Evolutionary conservation across 2,329 filamentous ascomycete genomes (phyloP), one percentile per base, ranked within the genome.

Genomic region (Diplocarpon rosae): DNA sequence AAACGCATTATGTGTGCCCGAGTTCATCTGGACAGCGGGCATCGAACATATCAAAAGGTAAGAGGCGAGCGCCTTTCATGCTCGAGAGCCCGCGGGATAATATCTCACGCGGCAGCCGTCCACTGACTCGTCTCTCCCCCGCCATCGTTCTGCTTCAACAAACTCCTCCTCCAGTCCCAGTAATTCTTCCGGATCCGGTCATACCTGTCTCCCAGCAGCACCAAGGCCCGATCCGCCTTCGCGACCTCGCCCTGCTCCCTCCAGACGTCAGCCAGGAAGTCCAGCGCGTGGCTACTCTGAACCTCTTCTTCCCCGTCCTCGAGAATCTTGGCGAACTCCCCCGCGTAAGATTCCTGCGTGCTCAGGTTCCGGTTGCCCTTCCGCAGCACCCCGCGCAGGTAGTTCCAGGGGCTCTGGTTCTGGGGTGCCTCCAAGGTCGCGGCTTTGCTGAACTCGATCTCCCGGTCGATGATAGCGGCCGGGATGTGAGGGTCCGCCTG

Each of bases 321-420:
- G 29, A 65, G 32, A 1, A 75, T 49, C 15, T 62, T 70, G 3
- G 75, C 70, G 52, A 79, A 78, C 42, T 68, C 63, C 47, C 63
- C 62, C 0, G 67, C 69, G 56, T 78, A 79, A 13, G 59, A 67
- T 47, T 69, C 66, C 5, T 72, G 62, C 1, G 60, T 64, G 1
- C 53, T 62, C 24, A 79, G 57, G 39, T 64, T 57, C 27, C 80
- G 62, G 0, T 72, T 78, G 1, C 77, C 78, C 58, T 86, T 84
- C 47, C 72, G 71, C 48, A 93, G 63, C 37, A 87, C 78, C 2
- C 85, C 92, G 28, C 80, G 71, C 12, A 95, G 69, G 64, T 95
- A 98, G 63, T 88, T 92, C 92, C 92, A 98, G 1, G 88, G 76
- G 54, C 85, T 90, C 63, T 88, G 85, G 64, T 96, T 98, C 71